Percentiles rank a stretch among this genome's conserved stretches.
These are phyloP conservation scores for Leishmania turanica DNA, from an alignment of 208 protist species.

Conservation along the genomic window DNA sequence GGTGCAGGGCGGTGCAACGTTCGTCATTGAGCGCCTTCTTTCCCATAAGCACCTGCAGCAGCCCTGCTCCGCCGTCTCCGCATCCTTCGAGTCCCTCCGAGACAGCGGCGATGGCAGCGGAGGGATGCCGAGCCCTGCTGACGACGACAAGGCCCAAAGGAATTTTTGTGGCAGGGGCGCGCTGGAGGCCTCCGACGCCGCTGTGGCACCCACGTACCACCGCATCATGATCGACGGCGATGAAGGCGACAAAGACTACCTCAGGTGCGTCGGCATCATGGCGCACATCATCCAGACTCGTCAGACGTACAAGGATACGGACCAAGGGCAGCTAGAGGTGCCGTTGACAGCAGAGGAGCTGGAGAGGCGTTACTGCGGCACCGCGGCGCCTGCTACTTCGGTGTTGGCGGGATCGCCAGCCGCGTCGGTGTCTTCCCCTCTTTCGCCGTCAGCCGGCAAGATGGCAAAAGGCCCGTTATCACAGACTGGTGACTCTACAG, in stretches of 20 bases:
- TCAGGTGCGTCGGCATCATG: conserved; percentile 76
- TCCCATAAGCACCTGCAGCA: conserved; percentile 6
- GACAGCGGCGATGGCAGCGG: neutral
- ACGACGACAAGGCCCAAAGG: neutral
- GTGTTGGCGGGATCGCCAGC: neutral
- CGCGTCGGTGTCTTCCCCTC: neutral
- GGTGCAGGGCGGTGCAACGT: conserved; percentile 20
- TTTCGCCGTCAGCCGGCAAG: neutral
- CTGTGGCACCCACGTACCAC: conserved; percentile 46
- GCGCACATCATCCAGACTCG: conserved; percentile 62
- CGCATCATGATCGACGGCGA: conserved; percentile 83
- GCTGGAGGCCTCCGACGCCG: conserved; percentile 3
- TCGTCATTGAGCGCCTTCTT: conserved; percentile 26
- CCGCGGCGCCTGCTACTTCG: neutral
- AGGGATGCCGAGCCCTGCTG: too few relatives aligned
- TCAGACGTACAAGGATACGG: conserved; percentile 70
- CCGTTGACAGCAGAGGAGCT: conserved; percentile 36
- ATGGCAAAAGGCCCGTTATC: neutral
- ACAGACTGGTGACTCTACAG: neutral
- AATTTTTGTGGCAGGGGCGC: neutral
- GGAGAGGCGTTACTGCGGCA: conserved; percentile 15
- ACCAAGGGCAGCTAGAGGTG: conserved; percentile 68
- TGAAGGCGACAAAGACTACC: conserved; percentile 69
- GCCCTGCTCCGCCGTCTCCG: conserved; percentile 18
- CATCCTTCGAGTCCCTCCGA: conserved; percentile 11